phyloP scores from a whole-genome alignment of 768 basidiomycete genomes.

The Rhodocollybia butyracea region DNA sequence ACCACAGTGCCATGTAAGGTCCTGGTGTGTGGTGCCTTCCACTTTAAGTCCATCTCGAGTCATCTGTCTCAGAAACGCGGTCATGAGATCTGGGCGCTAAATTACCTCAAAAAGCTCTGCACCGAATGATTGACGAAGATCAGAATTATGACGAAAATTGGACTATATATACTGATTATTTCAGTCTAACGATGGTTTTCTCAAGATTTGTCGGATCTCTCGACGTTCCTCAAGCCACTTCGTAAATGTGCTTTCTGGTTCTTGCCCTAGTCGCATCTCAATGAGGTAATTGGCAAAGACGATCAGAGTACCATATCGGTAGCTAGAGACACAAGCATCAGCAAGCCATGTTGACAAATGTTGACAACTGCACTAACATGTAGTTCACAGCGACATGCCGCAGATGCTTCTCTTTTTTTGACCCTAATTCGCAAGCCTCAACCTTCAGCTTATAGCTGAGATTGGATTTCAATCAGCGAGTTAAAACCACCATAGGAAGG shows the following conservation, averaged over 20 bases:
- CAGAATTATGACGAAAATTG: too few relatives aligned
- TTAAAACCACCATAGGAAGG: not conserved
- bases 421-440: conserved; percentile 78
- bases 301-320: conserved; percentile 88
- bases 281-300: conserved; percentile 95
- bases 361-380: conserved; percentile 43
- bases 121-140: too few relatives aligned
- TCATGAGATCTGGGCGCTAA: too few relatives aligned
- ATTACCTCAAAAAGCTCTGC: too few relatives aligned
- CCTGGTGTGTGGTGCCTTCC: too few relatives aligned
- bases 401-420: conserved; percentile 72
- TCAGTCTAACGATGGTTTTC: conserved; percentile 66
- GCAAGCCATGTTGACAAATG: not conserved
- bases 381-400: conserved; percentile 84
- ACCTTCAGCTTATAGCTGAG: conserved; percentile 86
- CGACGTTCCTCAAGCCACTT: conserved; percentile 80
- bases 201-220: conserved; percentile 77
- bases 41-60: too few relatives aligned
- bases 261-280: conserved; percentile 46
- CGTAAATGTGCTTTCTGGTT: conserved; percentile 57
- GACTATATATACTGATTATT: too few relatives aligned
- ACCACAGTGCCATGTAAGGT: too few relatives aligned
- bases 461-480: not conserved
- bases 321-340: conserved; percentile 37
- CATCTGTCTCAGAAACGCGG: too few relatives aligned